Base-by-base conservation (phyloP, 2,329 filamentous ascomycete species). In the Pseudopithomyces chartarum region DNA sequence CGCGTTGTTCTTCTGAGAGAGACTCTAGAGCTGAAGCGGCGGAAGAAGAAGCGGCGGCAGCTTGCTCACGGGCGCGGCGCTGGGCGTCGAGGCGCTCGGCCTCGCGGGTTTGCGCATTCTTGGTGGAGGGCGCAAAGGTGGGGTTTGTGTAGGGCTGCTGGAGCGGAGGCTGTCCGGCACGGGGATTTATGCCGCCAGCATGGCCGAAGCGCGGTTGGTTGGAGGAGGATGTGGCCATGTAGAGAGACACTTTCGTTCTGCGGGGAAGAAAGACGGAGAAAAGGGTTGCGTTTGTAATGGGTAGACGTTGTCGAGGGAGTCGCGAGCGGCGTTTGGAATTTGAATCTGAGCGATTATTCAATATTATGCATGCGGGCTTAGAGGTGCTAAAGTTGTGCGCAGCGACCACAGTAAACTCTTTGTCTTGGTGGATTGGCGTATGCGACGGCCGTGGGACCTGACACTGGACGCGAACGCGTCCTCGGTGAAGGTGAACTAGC, bases 1-100 rank as follows among this genome's bases (percentile, higher is more conserved):
- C 91, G 63, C 90, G 85, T 75, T 97, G 93, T 77, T 97, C 93
- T 70, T 97, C 93, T 19, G 87, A 89, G 64, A 98, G 76, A 42
- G 82, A 78, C 48, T 80, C 82, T 46, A 87, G 69, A 34, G 79
- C 78, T 73, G 58, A 65, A 74, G 85, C 64, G 67, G 76, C 74
- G 71, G 78, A 70, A 73, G 79, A 73, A 69, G 79, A 73, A 11
- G 45, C 72, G 79, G 63, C 56, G 77, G 68, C 52, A 77, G 72
- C 17, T 76, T 71, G 4, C 59, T 57, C 78, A 34, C 77, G 70
- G 53, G 81, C 79, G 10, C 76, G 56, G 33, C 73, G 69, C 45
- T 76, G 71, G 44, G 71, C 68, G 58, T 81, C 80, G 23, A 74
- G 68, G 52, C 75, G 69, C 45, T 48, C 45, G 19, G 45, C 45